Evolutionary conservation across 495 filamentous ascomycete genomes (phyloP).

Genomic region (Penicillium pulvis): DNA sequence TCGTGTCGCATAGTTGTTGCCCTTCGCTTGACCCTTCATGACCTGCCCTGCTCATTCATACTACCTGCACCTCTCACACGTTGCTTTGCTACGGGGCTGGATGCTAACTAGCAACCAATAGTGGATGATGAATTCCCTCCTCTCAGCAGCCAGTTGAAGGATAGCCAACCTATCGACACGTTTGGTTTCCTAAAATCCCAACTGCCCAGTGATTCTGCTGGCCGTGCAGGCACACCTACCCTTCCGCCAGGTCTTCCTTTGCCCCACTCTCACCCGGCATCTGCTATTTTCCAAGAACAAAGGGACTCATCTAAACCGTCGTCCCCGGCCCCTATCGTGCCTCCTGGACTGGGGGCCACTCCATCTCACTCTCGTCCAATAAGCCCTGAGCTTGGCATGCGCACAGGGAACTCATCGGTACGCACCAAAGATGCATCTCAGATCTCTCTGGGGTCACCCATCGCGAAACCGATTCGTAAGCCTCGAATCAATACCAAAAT

Average conservation of each 20-base stretch:
- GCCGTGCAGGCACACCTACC: conserved; percentile 56
- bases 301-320: conserved; percentile 36
- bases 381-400: conserved; percentile 22
- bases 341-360: conserved; percentile 37
- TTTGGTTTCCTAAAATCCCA: conserved; percentile 51
- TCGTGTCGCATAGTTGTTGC: conserved; percentile 18
- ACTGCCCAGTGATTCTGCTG: conserved; percentile 35
- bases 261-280: conserved; percentile 54
- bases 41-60: conserved; percentile 2
- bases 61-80: conserved; percentile 15
- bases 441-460: conserved; percentile 47
- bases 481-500: conserved; percentile 28
- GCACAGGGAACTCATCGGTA: conserved; percentile 13
- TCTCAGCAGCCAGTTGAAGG: conserved; percentile 40
- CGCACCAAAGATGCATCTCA: conserved; percentile 40
- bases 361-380: conserved; percentile 29
- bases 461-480: conserved; percentile 40
- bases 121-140: conserved; percentile 58
- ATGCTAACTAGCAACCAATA: conserved; percentile 31
- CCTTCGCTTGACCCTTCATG: conserved; percentile 9
- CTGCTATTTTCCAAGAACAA: conserved; percentile 39
- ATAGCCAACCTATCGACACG: conserved; percentile 41
- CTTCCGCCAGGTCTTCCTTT: conserved; percentile 68
- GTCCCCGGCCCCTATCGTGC: conserved; percentile 34
- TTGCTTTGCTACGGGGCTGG: conserved; percentile 17